Percentiles rank a stretch among this genome's conserved stretches.
These are phyloP conservation scores for Penicillium odoratum DNA, from an alignment of 495 filamentous ascomycete species.

Conservation along the genomic window DNA sequence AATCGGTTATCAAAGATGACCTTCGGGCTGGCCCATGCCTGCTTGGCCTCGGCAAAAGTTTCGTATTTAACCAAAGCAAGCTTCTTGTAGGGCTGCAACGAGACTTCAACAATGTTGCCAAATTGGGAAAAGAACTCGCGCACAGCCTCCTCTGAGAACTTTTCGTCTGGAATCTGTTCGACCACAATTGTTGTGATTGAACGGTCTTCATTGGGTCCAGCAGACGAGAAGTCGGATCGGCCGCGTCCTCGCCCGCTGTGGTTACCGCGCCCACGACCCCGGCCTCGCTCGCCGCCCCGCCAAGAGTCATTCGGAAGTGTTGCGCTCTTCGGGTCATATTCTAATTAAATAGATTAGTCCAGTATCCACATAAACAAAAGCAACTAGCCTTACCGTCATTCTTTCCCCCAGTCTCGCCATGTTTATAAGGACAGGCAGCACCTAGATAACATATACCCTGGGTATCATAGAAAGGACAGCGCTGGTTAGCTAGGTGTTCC, in stretches of 20 bases:
- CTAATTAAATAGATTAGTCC: constrained; percentile 38
- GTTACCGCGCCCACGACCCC: constrained; percentile 50
- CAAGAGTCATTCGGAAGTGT: constrained; percentile 31
- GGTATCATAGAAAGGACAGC: constrained; percentile 84
- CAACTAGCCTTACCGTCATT: constrained; percentile 44
- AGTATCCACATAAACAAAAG: not conserved
- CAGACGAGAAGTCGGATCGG: constrained; percentile 70
- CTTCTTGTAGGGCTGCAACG: constrained; percentile 73
- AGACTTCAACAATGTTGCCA: constrained; percentile 70
- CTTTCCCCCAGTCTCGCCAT: constrained; percentile 64
- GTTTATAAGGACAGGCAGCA: constrained; percentile 76
- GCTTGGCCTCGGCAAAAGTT: constrained; percentile 68
- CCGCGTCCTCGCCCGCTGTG: constrained; percentile 51
- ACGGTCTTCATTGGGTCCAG: constrained; percentile 72
- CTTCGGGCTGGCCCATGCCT: constrained; percentile 87
- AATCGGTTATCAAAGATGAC: constrained; percentile 97
- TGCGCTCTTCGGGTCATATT: constrained; percentile 83
- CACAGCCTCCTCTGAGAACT: constrained; percentile 72
- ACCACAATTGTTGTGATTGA: constrained; percentile 82
- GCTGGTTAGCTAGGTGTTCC: constrained; percentile 45
- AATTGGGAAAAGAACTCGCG: constrained; percentile 83
- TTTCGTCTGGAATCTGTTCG: constrained; percentile 88
- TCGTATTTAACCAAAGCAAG: constrained; percentile 82
- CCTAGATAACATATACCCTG: constrained; percentile 85
- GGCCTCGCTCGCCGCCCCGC: constrained; percentile 47